Conservation (phyloP, 495 filamentous ascomycete genomes). For the Staphylotrichum longicolle region DNA sequence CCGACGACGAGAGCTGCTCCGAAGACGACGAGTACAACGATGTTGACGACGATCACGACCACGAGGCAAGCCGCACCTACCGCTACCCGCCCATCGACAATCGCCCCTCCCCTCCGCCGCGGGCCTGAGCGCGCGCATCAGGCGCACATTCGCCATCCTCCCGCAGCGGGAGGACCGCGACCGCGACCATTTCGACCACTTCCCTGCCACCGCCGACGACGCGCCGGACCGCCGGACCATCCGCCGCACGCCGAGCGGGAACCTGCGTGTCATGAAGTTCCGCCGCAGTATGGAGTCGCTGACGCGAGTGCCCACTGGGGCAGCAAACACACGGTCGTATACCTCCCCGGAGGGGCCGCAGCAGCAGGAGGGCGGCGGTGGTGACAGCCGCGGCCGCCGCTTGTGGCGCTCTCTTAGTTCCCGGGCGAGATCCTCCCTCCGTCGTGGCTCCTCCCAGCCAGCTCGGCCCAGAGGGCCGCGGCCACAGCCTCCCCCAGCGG, state of each 20-base stretch:
- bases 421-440: neutral
- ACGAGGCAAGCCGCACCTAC: constrained; percentile 34
- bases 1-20: constrained; percentile 43
- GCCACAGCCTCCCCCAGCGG: neutral
- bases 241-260: constrained; percentile 49
- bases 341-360: neutral
- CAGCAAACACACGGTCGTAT: constrained; percentile 13
- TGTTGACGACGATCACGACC: constrained; percentile 29
- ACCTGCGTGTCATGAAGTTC: constrained; percentile 49
- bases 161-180: constrained; percentile 40
- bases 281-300: constrained; percentile 43
- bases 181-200: constrained; percentile 27
- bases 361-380: neutral
- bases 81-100: constrained; percentile 42
- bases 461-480: neutral
- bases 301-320: constrained; percentile 21
- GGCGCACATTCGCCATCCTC: constrained; percentile 52
- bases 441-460: neutral
- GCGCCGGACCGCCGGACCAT: constrained; percentile 49
- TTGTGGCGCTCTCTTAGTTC: constrained; percentile 11
- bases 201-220: constrained; percentile 36
- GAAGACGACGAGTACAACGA: constrained; percentile 27
- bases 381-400: neutral
- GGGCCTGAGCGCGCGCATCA: constrained; percentile 51
- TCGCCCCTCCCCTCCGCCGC: constrained; percentile 47